These are phyloP conservation scores for Remersonia thermophila DNA, from an alignment of 2,329 filamentous ascomycete species.

Conservation along the genomic window DNA sequence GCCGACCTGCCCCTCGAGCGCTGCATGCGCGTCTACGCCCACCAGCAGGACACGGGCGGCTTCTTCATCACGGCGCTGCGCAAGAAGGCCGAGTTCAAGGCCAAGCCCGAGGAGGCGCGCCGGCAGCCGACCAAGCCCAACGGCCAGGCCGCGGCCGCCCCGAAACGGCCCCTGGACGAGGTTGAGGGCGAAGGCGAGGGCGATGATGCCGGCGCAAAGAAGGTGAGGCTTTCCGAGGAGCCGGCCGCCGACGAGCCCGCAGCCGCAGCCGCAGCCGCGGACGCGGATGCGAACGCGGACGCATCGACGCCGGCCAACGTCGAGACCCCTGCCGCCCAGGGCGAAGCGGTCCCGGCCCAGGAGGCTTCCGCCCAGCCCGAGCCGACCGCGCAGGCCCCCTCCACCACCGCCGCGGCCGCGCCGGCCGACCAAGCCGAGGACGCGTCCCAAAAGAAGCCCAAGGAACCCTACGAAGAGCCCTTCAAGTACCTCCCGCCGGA, in stretches of 20 bases:
- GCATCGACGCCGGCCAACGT: conserved; percentile 2
- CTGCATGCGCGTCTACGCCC: conserved; percentile 89
- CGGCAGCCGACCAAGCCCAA: conserved; percentile 17
- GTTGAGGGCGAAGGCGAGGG: conserved; percentile 19
- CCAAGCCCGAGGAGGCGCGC: conserved; percentile 51
- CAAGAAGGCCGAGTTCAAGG: conserved; percentile 78
- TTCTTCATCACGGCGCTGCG: conserved; percentile 96
- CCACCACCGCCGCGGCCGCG: conserved; percentile 16
- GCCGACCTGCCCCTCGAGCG: conserved; percentile 67
- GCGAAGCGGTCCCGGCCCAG: too few relatives aligned
- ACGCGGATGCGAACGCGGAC: conserved; percentile 7
- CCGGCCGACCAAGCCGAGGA: conserved; percentile 7
- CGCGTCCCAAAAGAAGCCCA: conserved; percentile 23
- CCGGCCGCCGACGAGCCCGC: conserved; percentile 6
- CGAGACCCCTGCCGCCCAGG: conserved; percentile 8
- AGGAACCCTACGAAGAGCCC: conserved; percentile 64
- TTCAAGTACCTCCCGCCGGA: conserved; percentile 77
- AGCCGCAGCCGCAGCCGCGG: neutral
- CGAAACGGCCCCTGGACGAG: conserved; percentile 24
- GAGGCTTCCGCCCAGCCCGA: neutral
- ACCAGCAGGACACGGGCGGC: conserved; percentile 88
- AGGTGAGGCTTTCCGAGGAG: conserved; percentile 27
- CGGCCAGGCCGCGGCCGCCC: conserved; percentile 16
- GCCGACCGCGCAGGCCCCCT: conserved; percentile 6
- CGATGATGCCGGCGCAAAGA: conserved; percentile 27